phyloP scores from a whole-genome alignment of 495 filamentous ascomycete genomes.

The Stereocaulon alpinum region DNA sequence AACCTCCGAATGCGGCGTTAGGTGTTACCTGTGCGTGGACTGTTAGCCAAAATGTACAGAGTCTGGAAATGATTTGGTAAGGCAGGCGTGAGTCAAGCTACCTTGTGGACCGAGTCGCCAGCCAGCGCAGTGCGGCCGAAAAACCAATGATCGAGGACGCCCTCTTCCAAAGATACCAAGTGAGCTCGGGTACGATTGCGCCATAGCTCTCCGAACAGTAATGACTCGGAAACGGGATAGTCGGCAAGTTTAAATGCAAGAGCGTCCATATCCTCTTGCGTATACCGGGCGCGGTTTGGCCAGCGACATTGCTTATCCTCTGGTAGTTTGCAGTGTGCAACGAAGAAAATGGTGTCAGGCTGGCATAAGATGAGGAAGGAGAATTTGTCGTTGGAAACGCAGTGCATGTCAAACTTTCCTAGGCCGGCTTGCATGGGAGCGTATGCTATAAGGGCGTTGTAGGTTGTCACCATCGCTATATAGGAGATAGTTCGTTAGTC shows the following conservation, averaged over 20 bases:
- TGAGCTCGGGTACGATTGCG: constrained; percentile 14
- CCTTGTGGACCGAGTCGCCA: constrained; percentile 38
- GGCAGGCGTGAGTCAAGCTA: constrained; percentile 5
- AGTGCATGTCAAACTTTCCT: background rate
- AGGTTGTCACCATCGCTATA: constrained; percentile 2
- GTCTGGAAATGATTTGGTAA: background rate
- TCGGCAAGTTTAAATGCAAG: constrained; percentile 14
- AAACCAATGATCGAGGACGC: constrained; percentile 28
- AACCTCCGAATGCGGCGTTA: background rate
- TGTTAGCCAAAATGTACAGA: background rate
- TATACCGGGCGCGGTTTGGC: constrained; percentile 26
- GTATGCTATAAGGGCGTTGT: constrained; percentile 8
- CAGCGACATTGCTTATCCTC: constrained; percentile 14
- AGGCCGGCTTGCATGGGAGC: background rate
- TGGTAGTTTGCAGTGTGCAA: constrained; percentile 23
- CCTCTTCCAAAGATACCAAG: constrained; percentile 32
- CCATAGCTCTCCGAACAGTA: constrained; percentile 33
- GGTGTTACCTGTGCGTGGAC: background rate
- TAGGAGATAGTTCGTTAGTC: constrained; percentile 16
- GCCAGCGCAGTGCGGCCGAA: constrained; percentile 30
- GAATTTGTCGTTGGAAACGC: background rate
- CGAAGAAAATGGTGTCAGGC: constrained; percentile 31
- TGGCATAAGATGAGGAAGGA: constrained; percentile 22
- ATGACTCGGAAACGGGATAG: constrained; percentile 22
- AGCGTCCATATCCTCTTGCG: constrained; percentile 24